Conservation (phyloP, 106 monocot species). For the Vanilla planifolia region DNA sequence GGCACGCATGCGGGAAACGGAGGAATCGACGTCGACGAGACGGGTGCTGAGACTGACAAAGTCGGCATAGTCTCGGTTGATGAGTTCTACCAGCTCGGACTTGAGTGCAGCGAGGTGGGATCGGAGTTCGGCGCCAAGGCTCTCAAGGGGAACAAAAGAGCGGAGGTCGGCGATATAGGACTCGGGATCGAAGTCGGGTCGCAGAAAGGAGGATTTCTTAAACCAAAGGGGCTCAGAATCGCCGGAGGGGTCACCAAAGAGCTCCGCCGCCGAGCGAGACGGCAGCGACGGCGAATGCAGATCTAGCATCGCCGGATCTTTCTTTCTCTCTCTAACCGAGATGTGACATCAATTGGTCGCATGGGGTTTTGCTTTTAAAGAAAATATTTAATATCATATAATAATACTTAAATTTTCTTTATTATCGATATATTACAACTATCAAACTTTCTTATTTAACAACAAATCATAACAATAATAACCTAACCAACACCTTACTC, state of each 20-base stretch:
- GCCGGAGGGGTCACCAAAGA: slow-evolving; percentile 75
- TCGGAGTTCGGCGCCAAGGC: slow-evolving; percentile 77
- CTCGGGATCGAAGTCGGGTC: slow-evolving; percentile 55
- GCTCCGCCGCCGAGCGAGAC: slow-evolving; percentile 45
- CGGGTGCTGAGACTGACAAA: slow-evolving; percentile 86
- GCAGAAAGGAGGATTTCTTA: slow-evolving; percentile 51
- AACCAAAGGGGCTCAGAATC: slow-evolving; percentile 78
- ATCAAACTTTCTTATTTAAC: no score
- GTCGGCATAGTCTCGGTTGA: slow-evolving; percentile 96
- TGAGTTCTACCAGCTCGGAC: slow-evolving; percentile 82
- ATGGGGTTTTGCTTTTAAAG: no score
- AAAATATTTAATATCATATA: no score
- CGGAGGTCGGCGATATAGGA: slow-evolving; percentile 76
- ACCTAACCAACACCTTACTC: no score
- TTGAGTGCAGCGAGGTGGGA: slow-evolving; percentile 69
- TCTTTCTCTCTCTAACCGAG: no score
- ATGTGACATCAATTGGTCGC: no score
- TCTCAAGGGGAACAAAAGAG: slow-evolving; percentile 82
- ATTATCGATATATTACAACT: no score
- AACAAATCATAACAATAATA: no score
- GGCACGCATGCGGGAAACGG: slow-evolving; percentile 68
- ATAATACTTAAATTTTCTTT: no score
- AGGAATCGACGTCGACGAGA: slow-evolving; percentile 78
- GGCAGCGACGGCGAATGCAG: slow-evolving; percentile 22
- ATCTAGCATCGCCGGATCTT: no score